Base-by-base conservation (phyloP, 306 rosid genomes). In the Lathyrus tuberosus region DNA sequence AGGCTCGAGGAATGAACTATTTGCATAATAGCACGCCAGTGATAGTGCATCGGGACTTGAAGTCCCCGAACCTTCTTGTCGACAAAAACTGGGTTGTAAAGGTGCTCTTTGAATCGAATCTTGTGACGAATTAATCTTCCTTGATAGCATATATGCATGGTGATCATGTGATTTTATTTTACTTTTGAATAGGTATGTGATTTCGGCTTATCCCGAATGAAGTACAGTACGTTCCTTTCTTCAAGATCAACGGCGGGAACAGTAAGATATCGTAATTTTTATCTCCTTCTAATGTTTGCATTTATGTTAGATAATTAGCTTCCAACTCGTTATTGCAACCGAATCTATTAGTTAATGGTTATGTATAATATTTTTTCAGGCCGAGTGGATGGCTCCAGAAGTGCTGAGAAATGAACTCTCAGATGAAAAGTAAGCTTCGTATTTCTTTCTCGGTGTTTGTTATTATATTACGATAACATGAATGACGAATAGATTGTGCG, bases 371-470 rank as follows among this genome's bases (percentile, higher is more conserved):
- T 80, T 24, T 62, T 75, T 80, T 85, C 87, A 95, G 99, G 99
- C 99, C 22, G 99, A 95, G 87, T 95, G 97, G 99, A 95, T 95
- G 99, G 99, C 99, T 73, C 99, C 99, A 5, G 99, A 95, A 86
- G 99, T 95, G 51, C 81, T 95, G 74, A 81, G 99, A 80, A 95
- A 91, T 62, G 99, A 95, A 83, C 99, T 92, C 74, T 87, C 97
- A 33, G 80, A 95, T 84, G 99, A 95, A 79, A 95, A 95, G 99
- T 95, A 86, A 79, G 86, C 62, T 67, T 62, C 62, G 47, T 65
- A 41, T 46, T 33, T 35, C 52, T 5, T 53, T 74, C 38, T 54
- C 15, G 20, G 20, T 74, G 46, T 13, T 81, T 51, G 52, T 78
- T 69, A 33, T 40, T 44, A 13, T 13, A 56, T 72, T 72, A 6